These are phyloP conservation scores for Scedosporium dehoogii DNA, from an alignment of 2,329 filamentous ascomycete species.

Conservation along the genomic window DNA sequence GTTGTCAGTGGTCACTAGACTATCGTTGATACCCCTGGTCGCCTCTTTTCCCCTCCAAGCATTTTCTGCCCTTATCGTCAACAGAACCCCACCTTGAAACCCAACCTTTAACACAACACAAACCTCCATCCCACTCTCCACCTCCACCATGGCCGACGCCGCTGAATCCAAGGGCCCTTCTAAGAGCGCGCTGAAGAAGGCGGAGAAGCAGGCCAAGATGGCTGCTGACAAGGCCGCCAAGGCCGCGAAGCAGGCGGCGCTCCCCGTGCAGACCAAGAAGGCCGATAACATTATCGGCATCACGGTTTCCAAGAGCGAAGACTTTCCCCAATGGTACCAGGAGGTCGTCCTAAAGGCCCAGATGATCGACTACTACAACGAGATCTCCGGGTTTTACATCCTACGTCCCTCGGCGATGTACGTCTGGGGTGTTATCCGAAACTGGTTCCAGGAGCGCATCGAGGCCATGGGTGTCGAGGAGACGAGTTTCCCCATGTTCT, in stretches of 20 bases:
- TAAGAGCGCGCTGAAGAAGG: slow-evolving; percentile 57
- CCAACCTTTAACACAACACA: background rate
- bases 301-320: slow-evolving; percentile 71
- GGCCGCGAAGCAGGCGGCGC: slow-evolving; percentile 43
- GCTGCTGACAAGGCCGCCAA: slow-evolving; percentile 53
- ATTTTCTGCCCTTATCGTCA: slow-evolving; percentile 1
- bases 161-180: slow-evolving; percentile 29
- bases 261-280: slow-evolving; percentile 49
- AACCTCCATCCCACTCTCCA: background rate
- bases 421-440: slow-evolving; percentile 56
- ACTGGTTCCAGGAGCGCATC: slow-evolving; percentile 64
- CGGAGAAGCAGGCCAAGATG: slow-evolving; percentile 52
- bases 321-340: slow-evolving; percentile 94
- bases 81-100: background rate
- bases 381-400: slow-evolving; percentile 96
- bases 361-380: slow-evolving; percentile 90
- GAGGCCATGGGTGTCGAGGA: slow-evolving; percentile 90
- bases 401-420: slow-evolving; percentile 63
- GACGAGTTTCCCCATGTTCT: slow-evolving; percentile 92
- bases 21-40: background rate
- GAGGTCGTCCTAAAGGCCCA: slow-evolving; percentile 95
- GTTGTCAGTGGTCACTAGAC: background rate
- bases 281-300: slow-evolving; percentile 72
- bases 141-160: slow-evolving; percentile 20
- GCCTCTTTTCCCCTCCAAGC: background rate